Evolutionary conservation across 148 eudicot species (phyloP), one percentile per base, ranked within the genome.

Genomic region (Arctostaphylos glauca): DNA sequence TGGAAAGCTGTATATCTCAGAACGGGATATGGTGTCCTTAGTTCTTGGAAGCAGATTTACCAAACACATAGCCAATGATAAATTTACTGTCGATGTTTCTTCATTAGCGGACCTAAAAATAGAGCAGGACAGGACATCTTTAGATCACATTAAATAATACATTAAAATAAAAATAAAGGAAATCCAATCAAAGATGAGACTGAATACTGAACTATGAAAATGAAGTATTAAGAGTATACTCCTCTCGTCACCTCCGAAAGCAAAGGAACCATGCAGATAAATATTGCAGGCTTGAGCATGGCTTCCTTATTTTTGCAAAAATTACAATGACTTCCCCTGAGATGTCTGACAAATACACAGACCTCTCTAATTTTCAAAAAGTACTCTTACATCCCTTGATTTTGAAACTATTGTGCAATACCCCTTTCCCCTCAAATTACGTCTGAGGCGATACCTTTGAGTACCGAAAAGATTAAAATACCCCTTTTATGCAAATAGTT

Each of bases 121-220:
- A 25, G 31, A 38, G 71, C 43, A 66, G 71, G 31, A 25, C 43
- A 66, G 71, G 31, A 25, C 44, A 66, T 46, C 16, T 31, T 60
- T 56, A 48, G 43, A 80, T 43, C 82, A 80, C 74, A 80, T 80
- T 44, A 58, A 67, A 59, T 52, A n/a, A 78, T 18, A 52, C n/a
- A 8, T 8, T 53, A 31, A 31, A 23, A n/a, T 13, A 77, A 38
- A 3, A 31, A 50, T 31, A 23, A 14, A n/a, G 21, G 9, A 9
- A 56, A 23, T 6, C 5, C 46, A 41, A 59, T 56, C 64, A 55
- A 43, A 56, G 62, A n/a, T 19, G 43, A 21, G 46, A 38, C 7
- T 43, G 15, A 13, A 8, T 4, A 56, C 10, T 38, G 49, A 46
- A 56, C 23, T 18, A 56, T 18, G 25, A 73, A 72, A 73, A 46